phyloP scores from a whole-genome alignment of 2,329 filamentous ascomycete genomes.

The Aureobasidium melanogenum region DNA sequence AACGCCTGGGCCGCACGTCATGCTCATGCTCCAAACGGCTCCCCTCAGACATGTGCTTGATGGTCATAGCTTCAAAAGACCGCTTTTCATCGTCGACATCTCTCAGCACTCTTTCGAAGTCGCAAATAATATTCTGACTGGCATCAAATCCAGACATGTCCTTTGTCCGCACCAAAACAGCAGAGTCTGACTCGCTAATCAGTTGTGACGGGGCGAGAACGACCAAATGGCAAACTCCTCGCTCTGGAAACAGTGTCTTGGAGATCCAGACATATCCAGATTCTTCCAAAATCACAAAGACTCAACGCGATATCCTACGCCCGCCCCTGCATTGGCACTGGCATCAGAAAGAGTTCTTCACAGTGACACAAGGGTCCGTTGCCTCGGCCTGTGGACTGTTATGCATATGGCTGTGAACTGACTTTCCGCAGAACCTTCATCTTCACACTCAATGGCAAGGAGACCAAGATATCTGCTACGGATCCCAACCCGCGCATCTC shows the following conservation, averaged over 20 bases:
- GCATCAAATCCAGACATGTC: background rate
- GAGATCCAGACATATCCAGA: slow-evolving; percentile 23
- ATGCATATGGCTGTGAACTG: background rate
- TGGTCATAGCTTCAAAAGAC: slow-evolving; percentile 3
- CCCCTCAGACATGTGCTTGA: background rate
- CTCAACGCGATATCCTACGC: slow-evolving; percentile 15
- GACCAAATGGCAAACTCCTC: slow-evolving; percentile 20
- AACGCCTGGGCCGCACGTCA: slow-evolving; percentile 1
- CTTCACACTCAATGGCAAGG: slow-evolving; percentile 22
- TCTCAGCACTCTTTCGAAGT: background rate
- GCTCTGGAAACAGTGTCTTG: slow-evolving; percentile 20
- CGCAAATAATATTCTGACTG: too few relatives aligned
- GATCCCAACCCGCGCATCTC: slow-evolving; percentile 18
- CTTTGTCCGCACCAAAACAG: background rate
- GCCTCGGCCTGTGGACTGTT: too few relatives aligned
- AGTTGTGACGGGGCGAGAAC: slow-evolving; percentile 21
- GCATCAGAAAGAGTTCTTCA: slow-evolving; percentile 24
- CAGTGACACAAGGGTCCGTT: slow-evolving; percentile 19
- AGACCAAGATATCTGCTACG: slow-evolving; percentile 17
- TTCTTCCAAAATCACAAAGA: slow-evolving; percentile 18
- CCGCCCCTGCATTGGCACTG: slow-evolving; percentile 23
- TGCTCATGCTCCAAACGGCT: slow-evolving; percentile 3
- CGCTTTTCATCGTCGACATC: background rate
- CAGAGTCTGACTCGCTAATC: background rate
- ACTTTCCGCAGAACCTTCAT: slow-evolving; percentile 18